phyloP scores from a whole-genome alignment of 495 filamentous ascomycete genomes.

The Xylaria flabelliformis region DNA sequence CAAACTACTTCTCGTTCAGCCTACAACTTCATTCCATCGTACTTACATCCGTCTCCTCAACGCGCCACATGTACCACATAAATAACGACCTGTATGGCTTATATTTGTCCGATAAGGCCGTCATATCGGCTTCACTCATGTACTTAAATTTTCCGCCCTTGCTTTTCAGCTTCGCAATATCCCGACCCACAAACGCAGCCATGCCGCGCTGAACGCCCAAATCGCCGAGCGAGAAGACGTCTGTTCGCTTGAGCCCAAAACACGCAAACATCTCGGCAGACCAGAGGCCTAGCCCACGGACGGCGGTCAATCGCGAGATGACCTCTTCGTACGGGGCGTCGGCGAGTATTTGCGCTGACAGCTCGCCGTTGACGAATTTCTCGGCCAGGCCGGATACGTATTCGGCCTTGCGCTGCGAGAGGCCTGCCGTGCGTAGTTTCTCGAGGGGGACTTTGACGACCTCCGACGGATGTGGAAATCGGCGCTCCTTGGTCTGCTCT shows the following conservation, averaged over 20 bases:
- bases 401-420: conserved; percentile 92
- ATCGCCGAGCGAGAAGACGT: conserved; percentile 93
- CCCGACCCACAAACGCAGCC: conserved; percentile 82
- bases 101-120: conserved; percentile 79
- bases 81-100: conserved; percentile 76
- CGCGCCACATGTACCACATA: conserved; percentile 69
- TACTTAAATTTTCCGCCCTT: conserved; percentile 97
- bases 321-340: conserved; percentile 85
- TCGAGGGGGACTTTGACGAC: conserved; percentile 66
- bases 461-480: conserved; percentile 79
- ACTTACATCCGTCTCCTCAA: conserved; percentile 76
- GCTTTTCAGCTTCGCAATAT: conserved; percentile 82
- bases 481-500: conserved; percentile 9
- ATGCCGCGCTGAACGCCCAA: conserved; percentile 94
- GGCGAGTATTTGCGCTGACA: conserved; percentile 76
- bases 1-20: not conserved
- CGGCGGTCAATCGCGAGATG: conserved; percentile 78
- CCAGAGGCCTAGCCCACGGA: conserved; percentile 88
- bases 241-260: conserved; percentile 88
- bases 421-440: conserved; percentile 78
- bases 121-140: conserved; percentile 92
- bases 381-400: conserved; percentile 85
- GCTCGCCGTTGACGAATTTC: conserved; percentile 76
- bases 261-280: conserved; percentile 97
- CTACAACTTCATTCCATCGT: conserved; percentile 58